phyloP scores from a whole-genome alignment of 495 filamentous ascomycete species.

The Aeminium ludgeri region DNA sequence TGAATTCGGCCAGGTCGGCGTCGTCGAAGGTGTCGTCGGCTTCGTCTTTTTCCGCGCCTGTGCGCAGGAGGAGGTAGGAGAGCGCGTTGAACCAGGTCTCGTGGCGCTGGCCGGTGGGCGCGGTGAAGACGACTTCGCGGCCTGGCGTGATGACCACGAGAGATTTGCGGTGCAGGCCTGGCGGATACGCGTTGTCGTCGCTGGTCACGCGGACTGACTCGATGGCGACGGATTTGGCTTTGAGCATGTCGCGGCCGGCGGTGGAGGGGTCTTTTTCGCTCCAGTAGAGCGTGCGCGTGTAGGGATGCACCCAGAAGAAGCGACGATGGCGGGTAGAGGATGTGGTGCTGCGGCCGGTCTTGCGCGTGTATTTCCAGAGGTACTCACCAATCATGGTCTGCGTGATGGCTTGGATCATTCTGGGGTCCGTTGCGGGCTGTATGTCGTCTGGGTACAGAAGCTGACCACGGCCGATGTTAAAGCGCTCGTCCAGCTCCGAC shows the following conservation, averaged over 20 bases:
- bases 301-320: conserved; percentile 99
- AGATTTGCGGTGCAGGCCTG: conserved; percentile 84
- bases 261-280: conserved; percentile 72
- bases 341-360: conserved; percentile 67
- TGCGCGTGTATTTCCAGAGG: conserved; percentile 96
- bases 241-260: conserved; percentile 52
- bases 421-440: conserved; percentile 56
- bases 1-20: conserved; percentile 83
- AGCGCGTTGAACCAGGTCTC: conserved; percentile 98
- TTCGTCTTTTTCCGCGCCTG: conserved; percentile 37
- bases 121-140: conserved; percentile 78
- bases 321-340: conserved; percentile 78
- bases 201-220: conserved; percentile 85
- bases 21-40: conserved; percentile 37
- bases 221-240: conserved; percentile 88
- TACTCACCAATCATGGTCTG: conserved; percentile 99
- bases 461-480: conserved; percentile 51
- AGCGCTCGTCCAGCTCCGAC: conserved; percentile 79
- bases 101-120: conserved; percentile 79
- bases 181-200: conserved; percentile 91
- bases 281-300: conserved; percentile 95
- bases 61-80: conserved; percentile 75
- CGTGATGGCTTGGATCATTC: conserved; percentile 98
- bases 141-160: conserved; percentile 80
- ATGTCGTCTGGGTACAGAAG: conserved; percentile 43